These are phyloP conservation scores for Eucalyptus grandis DNA, from an alignment of 345 rosid species.

Conservation along the genomic window DNA sequence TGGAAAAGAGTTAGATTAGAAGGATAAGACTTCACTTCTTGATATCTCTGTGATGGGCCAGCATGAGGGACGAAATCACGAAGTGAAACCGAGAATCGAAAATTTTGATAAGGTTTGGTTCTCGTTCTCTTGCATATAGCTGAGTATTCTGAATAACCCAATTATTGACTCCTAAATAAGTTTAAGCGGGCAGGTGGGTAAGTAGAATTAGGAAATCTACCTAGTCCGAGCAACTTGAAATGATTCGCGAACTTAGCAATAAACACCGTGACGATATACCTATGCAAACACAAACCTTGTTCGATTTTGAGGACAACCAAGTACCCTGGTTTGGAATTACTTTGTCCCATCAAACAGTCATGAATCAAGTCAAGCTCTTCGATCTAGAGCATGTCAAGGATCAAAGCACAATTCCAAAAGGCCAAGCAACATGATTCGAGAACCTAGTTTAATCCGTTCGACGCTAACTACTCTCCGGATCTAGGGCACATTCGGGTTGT, in stretches of 20 bases:
- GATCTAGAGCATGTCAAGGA: not conserved
- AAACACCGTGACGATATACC: not conserved
- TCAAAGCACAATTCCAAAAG: not conserved
- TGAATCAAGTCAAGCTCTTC: not conserved
- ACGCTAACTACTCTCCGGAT: not conserved
- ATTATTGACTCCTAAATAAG: not conserved
- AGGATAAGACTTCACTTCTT: too few species aligned
- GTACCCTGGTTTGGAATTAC: not conserved
- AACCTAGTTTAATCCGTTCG: not conserved
- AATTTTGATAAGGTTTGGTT: too few species aligned
- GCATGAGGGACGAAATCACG: too few species aligned
- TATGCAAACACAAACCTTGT: not conserved
- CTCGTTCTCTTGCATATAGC: too few species aligned
- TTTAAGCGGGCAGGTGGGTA: not conserved
- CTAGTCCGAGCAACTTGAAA: not conserved
- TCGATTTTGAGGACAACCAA: not conserved
- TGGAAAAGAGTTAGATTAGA: too few species aligned
- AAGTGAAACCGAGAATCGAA: too few species aligned
- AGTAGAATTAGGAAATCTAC: not conserved
- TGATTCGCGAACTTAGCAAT: not conserved
- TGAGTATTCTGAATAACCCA: too few species aligned
- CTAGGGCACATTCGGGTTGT: not conserved
- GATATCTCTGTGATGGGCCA: too few species aligned
- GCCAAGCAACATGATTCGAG: not conserved
- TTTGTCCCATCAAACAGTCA: not conserved